Evolutionary conservation across 768 basidiomycete species (phyloP).

Genomic region (Clavulina sp.): DNA sequence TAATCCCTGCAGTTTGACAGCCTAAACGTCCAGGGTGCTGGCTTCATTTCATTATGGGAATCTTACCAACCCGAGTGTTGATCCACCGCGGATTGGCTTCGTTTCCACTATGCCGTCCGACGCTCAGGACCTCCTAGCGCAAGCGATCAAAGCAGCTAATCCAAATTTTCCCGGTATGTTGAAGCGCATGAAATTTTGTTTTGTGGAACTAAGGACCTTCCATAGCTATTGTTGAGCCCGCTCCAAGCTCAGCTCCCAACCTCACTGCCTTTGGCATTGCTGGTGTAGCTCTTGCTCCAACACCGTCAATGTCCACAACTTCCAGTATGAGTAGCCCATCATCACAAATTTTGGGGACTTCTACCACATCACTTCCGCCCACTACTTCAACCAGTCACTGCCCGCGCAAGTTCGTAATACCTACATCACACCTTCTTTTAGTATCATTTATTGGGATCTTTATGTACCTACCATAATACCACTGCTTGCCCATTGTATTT

Average conservation of each 20-base stretch:
- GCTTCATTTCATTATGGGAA: conserved; percentile 60
- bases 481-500: no score
- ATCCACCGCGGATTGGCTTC: conserved; percentile 53
- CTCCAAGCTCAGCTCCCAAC: background rate
- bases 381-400: no score
- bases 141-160: background rate
- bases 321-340: background rate
- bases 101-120: conserved; percentile 49
- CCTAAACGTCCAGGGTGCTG: conserved; percentile 30
- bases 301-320: background rate
- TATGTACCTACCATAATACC: no score
- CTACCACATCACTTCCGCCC: no score
- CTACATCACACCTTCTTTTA: no score
- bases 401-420: no score
- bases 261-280: background rate
- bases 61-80: conserved; percentile 43
- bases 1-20: conserved; percentile 1
- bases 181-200: background rate
- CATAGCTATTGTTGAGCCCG: background rate
- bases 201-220: background rate
- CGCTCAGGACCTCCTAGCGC: conserved; percentile 19
- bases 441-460: no score
- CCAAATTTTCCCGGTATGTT: background rate
- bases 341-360: no score
- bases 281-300: background rate